phyloP scores from a whole-genome alignment of 2,329 filamentous ascomycete genomes.

The Thielaviopsis populi region DNA sequence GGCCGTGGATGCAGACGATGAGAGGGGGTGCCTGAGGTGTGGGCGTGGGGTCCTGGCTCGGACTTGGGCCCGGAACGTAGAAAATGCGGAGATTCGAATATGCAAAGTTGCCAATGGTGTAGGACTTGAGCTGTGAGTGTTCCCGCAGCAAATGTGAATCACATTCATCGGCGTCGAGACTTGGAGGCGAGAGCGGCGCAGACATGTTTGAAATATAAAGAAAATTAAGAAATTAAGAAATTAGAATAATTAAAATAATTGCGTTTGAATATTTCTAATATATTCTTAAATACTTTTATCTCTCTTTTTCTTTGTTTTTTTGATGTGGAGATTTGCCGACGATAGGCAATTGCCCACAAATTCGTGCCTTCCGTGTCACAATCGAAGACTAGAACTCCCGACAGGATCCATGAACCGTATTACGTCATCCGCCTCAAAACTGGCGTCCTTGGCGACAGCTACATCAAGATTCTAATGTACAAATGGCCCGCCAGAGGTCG shows the following conservation, averaged over 20 bases:
- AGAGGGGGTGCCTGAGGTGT: slow-evolving; percentile 47
- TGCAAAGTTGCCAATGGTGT: slow-evolving; percentile 52
- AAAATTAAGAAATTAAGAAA: not conserved
- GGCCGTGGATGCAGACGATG: slow-evolving; percentile 79
- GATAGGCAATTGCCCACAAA: not conserved
- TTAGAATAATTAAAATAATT: too few relatives aligned
- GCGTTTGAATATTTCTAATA: too few relatives aligned
- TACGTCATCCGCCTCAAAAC: not conserved
- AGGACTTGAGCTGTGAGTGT: slow-evolving; percentile 55
- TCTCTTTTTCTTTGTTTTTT: not conserved
- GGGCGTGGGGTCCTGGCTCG: not conserved
- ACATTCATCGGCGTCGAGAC: slow-evolving; percentile 28
- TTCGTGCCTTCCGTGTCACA: not conserved
- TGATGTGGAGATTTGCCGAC: not conserved
- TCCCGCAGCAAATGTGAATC: slow-evolving; percentile 72
- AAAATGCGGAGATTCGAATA: slow-evolving; percentile 74
- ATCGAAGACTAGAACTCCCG: not conserved
- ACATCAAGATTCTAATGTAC: not conserved
- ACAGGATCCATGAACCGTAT: not conserved
- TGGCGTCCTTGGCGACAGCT: too few relatives aligned
- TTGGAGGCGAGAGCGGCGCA: not conserved
- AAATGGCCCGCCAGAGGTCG: not conserved
- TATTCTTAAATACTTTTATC: too few relatives aligned
- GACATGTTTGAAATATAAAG: not conserved
- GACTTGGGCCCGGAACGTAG: slow-evolving; percentile 28